These are phyloP conservation scores for Cystobasidium sp. DNA, from an alignment of 1,284 basidiomycete genomes.

Conservation along the genomic window DNA sequence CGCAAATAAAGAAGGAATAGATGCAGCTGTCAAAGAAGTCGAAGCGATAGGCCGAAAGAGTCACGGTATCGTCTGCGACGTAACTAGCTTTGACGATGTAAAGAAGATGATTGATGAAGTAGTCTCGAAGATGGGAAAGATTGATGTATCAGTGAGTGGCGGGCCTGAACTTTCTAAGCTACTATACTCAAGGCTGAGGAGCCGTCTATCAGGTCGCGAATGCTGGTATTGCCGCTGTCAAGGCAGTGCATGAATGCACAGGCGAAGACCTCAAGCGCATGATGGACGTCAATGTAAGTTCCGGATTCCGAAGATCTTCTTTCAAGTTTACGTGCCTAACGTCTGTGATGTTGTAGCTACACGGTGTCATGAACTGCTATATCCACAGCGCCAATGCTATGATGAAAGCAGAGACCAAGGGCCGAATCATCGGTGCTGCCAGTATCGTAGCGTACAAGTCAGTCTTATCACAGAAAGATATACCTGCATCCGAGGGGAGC, in stretches of 20 bases:
- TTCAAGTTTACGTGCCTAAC: background rate
- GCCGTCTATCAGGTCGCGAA: conserved; percentile 23
- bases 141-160: conserved; percentile 28
- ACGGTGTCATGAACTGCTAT: conserved; percentile 42
- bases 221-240: conserved; percentile 43
- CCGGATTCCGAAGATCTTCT: background rate
- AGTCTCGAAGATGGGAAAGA: conserved; percentile 33
- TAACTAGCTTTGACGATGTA: conserved; percentile 40
- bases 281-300: conserved; percentile 42
- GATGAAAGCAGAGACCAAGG: conserved; percentile 33
- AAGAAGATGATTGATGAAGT: conserved; percentile 40
- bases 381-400: conserved; percentile 44
- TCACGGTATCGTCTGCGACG: conserved; percentile 38
- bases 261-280: conserved; percentile 42
- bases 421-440: conserved; percentile 34
- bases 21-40: conserved; percentile 40
- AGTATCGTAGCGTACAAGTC: conserved; percentile 45
- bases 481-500: background rate
- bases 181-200: background rate
- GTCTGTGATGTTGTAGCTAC: background rate
- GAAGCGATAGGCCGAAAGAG: conserved; percentile 38
- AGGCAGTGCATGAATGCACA: conserved; percentile 15
- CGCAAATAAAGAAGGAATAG: conserved; percentile 25
- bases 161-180: too few relatives aligned
- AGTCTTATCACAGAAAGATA: background rate